A percentile compares a stretch with the other conserved stretches of the same genome.
Evolutionary conservation across 257 asterid species (phyloP).

Genomic region (Misopates orontium): DNA sequence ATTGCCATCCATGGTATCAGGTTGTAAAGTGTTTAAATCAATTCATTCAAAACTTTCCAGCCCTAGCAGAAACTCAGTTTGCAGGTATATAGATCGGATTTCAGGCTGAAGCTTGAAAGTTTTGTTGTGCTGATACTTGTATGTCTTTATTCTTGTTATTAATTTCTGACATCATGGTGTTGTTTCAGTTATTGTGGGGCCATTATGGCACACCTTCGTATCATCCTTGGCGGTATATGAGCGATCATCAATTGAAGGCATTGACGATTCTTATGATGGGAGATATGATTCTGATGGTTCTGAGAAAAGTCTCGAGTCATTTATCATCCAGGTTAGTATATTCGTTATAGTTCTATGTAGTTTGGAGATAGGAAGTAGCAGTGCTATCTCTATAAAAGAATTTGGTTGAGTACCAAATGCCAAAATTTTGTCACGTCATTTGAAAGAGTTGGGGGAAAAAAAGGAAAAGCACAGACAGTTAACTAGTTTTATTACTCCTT

Average conservation of each 20-base stretch:
- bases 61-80: conserved; percentile 65
- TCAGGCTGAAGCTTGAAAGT: conserved; percentile 24
- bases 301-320: conserved; percentile 86
- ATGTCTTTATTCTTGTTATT: conserved; percentile 23
- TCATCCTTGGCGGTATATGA: conserved; percentile 80
- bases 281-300: conserved; percentile 97
- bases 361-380: conserved; percentile 21
- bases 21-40: conserved; percentile 93
- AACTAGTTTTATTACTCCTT: not conserved
- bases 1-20: conserved; percentile 40
- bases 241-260: conserved; percentile 76
- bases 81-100: conserved; percentile 42
- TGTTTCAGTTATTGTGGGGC: conserved; percentile 73
- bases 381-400: not conserved
- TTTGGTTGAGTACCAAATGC: not conserved
- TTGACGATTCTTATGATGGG: conserved; percentile 85
- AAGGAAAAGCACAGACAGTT: too few species aligned
- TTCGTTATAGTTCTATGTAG: conserved; percentile 13
- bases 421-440: too few species aligned
- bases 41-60: conserved; percentile 77
- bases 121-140: conserved; percentile 19
- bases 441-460: too few species aligned
- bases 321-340: conserved; percentile 77
- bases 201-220: conserved; percentile 88
- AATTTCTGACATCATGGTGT: conserved; percentile 28